Percentiles rank a stretch among this genome's conserved stretches.
Conservation (phyloP, 805 yeast genomes). For the Metschnikowia lunata region DNA sequence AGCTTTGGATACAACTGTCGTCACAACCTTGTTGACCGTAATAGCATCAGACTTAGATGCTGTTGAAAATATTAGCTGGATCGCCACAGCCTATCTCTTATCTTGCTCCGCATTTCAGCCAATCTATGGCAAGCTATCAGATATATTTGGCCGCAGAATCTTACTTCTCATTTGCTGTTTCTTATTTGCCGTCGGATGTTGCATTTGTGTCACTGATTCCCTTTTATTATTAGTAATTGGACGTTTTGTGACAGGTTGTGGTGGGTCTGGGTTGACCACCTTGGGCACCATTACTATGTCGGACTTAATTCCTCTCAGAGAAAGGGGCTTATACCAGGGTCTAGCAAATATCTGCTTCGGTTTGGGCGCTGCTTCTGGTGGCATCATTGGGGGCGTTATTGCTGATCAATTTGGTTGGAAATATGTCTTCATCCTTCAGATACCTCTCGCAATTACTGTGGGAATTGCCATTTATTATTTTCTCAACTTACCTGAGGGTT, state of each 20-base stretch:
- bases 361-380: constrained; percentile 53
- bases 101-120: constrained; percentile 75
- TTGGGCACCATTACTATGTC: constrained; percentile 71
- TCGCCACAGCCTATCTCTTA: constrained; percentile 64
- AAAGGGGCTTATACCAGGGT: constrained; percentile 82
- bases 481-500: constrained; percentile 48
- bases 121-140: constrained; percentile 64
- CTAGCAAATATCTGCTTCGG: constrained; percentile 73
- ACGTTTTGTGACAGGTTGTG: constrained; percentile 75
- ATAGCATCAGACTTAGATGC: constrained; percentile 69
- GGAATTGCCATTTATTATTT: constrained; percentile 33
- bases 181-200: constrained; percentile 52
- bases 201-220: constrained; percentile 52
- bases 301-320: constrained; percentile 71
- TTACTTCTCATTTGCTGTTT: constrained; percentile 48
- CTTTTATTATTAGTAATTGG: constrained; percentile 49
- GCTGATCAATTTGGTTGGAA: constrained; percentile 54
- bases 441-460: constrained; percentile 41
- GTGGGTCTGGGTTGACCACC: constrained; percentile 86
- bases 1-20: constrained; percentile 64
- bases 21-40: constrained; percentile 58
- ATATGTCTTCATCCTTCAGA: constrained; percentile 37
- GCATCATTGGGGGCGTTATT: constrained; percentile 49
- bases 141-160: constrained; percentile 64
- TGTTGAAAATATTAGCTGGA: constrained; percentile 63